Evolutionary conservation across 805 yeast genomes (phyloP).

Genomic region (Ogataea neopini): DNA sequence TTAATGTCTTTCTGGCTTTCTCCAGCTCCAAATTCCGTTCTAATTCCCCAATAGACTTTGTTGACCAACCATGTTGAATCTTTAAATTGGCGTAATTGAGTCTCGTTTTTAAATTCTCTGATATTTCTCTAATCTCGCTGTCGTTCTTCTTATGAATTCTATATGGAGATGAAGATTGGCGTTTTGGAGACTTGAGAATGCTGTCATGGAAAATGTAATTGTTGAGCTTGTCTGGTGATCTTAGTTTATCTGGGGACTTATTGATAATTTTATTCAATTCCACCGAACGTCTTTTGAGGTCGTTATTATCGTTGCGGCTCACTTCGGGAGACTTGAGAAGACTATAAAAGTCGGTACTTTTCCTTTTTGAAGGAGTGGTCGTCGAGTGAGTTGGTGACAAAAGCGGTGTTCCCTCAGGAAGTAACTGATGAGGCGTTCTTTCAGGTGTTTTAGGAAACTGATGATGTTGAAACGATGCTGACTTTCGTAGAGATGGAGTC

Average conservation of each 20-base stretch:
- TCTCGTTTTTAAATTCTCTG: slow-evolving; percentile 38
- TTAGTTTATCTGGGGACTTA: slow-evolving; percentile 28
- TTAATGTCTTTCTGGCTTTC: slow-evolving; percentile 16
- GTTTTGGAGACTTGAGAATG: slow-evolving; percentile 26
- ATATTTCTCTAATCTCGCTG: slow-evolving; percentile 37
- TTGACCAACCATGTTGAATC: slow-evolving; percentile 39
- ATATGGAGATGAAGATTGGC: slow-evolving; percentile 21
- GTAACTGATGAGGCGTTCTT: slow-evolving; percentile 29
- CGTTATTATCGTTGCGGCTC: slow-evolving; percentile 19
- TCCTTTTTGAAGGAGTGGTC: slow-evolving; percentile 34
- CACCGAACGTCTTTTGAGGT: slow-evolving; percentile 34
- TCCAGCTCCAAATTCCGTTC: slow-evolving; percentile 30
- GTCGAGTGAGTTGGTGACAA: slow-evolving; percentile 32
- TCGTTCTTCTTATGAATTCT: slow-evolving; percentile 34
- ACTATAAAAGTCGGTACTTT: slow-evolving; percentile 37
- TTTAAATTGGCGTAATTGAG: slow-evolving; percentile 39
- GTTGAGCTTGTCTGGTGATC: slow-evolving; percentile 24
- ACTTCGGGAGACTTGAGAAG: slow-evolving; percentile 38
- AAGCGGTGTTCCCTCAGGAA: slow-evolving; percentile 35
- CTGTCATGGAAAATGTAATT: slow-evolving; percentile 31
- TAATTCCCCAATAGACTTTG: slow-evolving; percentile 31
- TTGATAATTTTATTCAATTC: slow-evolving; percentile 34
- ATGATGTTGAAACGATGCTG: slow-evolving; percentile 21
- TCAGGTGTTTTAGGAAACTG: slow-evolving; percentile 34
- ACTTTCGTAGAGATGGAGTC: slow-evolving; percentile 30